Evolutionary conservation across 1,284 basidiomycete genomes (phyloP).

Genomic region (Exobasidium rhododendri): DNA sequence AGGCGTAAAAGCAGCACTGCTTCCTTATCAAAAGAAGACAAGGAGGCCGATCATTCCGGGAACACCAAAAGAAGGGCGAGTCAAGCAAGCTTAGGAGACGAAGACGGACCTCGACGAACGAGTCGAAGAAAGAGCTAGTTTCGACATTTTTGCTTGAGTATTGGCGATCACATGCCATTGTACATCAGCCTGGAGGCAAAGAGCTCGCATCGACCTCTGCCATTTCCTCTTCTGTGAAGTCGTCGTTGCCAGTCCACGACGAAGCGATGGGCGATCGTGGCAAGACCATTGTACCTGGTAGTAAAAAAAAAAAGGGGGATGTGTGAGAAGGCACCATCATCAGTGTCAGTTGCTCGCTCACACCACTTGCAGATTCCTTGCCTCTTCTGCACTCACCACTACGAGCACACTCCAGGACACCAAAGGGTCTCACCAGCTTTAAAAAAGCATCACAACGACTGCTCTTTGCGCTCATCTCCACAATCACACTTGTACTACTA

Average conservation of each 20-base stretch:
- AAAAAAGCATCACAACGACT: slow-evolving; percentile 88
- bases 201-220: slow-evolving; percentile 47
- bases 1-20: background rate
- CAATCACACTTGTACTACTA: slow-evolving; percentile 86
- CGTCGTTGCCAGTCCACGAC: slow-evolving; percentile 39
- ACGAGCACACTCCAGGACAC: slow-evolving; percentile 85
- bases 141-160: no score
- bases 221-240: slow-evolving; percentile 38
- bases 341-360: background rate
- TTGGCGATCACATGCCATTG: background rate
- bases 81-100: background rate
- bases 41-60: background rate
- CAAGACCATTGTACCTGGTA: slow-evolving; percentile 49
- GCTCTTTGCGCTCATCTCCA: slow-evolving; percentile 92
- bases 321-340: no score
- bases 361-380: background rate
- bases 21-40: no score
- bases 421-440: slow-evolving; percentile 86
- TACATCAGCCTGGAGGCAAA: slow-evolving; percentile 47
- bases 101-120: background rate
- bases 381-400: slow-evolving; percentile 83
- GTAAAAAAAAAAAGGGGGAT: background rate
- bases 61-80: background rate
- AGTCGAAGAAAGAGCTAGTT: slow-evolving; percentile 6
- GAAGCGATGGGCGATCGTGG: slow-evolving; percentile 50